Percentiles rank a stretch among this genome's conserved stretches.
Conservation (phyloP, 371 early-diverging fungal genomes). For the Syncephalastrum racemosum region DNA sequence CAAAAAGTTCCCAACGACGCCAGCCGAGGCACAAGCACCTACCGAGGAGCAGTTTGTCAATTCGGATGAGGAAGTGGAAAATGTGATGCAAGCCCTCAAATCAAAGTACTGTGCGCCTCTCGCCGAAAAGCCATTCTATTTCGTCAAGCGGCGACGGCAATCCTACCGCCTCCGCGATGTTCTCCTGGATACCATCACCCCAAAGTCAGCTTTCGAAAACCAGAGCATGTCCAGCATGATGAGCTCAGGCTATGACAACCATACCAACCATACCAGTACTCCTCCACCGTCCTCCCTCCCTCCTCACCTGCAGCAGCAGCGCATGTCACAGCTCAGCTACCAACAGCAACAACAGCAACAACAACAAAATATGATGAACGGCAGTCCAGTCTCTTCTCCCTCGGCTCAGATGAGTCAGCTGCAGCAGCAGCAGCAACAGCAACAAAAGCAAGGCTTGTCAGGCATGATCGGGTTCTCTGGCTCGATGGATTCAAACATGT, state of each 20-base stretch:
- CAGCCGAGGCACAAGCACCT: neutral
- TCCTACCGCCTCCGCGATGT: slow-evolving; percentile 64
- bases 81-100: slow-evolving; percentile 53
- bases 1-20: slow-evolving; percentile 10
- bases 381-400: no score
- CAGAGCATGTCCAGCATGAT: slow-evolving; percentile 8
- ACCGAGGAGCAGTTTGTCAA: slow-evolving; percentile 34
- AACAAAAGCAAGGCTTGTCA: neutral
- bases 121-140: slow-evolving; percentile 47
- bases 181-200: slow-evolving; percentile 66
- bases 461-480: slow-evolving; percentile 5
- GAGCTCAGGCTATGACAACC: neutral
- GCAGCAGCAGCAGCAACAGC: slow-evolving; percentile 7
- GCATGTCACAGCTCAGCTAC: neutral
- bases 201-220: slow-evolving; percentile 21
- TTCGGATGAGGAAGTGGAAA: slow-evolving; percentile 71
- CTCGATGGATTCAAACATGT: slow-evolving; percentile 1
- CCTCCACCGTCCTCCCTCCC: slow-evolving; percentile 1
- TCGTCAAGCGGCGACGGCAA: slow-evolving; percentile 61
- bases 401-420: no score
- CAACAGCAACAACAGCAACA: neutral
- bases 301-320: neutral
- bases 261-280: slow-evolving; percentile 5
- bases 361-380: slow-evolving; percentile 2
- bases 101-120: slow-evolving; percentile 59